A percentile compares a stretch with the other conserved stretches of the same genome.
phyloP scores from a whole-genome alignment of 208 protist species.

The Angomonas deanei region DNA sequence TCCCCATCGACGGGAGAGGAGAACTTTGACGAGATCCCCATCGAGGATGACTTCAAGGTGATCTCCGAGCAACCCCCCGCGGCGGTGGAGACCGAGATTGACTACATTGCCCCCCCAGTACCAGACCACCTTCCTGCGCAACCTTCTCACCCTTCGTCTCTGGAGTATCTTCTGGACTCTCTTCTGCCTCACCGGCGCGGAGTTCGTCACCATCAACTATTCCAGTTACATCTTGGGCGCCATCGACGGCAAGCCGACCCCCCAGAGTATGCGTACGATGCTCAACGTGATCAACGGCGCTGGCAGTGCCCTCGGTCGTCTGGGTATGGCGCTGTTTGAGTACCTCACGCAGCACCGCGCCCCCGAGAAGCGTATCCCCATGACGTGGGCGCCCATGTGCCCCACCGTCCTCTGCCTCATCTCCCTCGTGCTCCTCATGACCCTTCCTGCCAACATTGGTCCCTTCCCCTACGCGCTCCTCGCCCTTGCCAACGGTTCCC shows the following conservation, averaged over 20 bases:
- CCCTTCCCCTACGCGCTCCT: conserved; percentile 43
- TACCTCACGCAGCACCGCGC: conserved; percentile 39
- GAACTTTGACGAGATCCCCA: neutral
- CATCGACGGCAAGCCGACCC: conserved; percentile 3
- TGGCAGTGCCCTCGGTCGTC: conserved; percentile 27
- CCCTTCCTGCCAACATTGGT: conserved; percentile 23
- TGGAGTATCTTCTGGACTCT: conserved; percentile 17
- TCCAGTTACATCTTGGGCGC: conserved; percentile 21
- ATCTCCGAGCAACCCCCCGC: neutral
- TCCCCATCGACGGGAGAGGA: conserved; percentile 6
- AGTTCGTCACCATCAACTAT: conserved; percentile 19
- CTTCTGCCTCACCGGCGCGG: conserved; percentile 14
- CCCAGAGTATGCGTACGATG: conserved; percentile 16
- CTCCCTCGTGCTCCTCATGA: conserved; percentile 30
- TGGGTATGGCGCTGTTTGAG: conserved; percentile 54
- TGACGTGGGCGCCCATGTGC: conserved; percentile 36
- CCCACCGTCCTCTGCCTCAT: conserved; percentile 29
- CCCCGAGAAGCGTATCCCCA: conserved; percentile 55
- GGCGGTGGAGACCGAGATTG: conserved; percentile 21
- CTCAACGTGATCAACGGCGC: conserved; percentile 26
- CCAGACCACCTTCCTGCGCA: conserved; percentile 20
- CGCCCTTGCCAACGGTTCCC: conserved; percentile 49
- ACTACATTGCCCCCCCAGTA: conserved; percentile 65
- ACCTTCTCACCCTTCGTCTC: conserved; percentile 8
- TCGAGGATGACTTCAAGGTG: neutral